phyloP scores from a whole-genome alignment of 768 basidiomycete species.

The Suillus plorans region DNA sequence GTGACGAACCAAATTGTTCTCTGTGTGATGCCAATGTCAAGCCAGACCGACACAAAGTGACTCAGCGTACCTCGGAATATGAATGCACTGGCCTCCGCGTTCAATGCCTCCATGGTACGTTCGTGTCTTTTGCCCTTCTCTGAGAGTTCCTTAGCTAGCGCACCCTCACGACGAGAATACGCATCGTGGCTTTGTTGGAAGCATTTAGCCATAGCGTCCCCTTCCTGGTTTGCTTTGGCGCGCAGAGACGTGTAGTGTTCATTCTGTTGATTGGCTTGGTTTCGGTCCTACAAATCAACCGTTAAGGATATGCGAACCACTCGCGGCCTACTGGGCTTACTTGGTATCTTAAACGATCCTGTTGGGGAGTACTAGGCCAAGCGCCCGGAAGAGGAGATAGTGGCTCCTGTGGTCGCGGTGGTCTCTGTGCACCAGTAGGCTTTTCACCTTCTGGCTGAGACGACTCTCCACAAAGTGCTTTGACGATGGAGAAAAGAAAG shows the following conservation, averaged over 20 bases:
- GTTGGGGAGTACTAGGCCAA: slow-evolving; percentile 11
- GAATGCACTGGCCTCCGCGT: slow-evolving; percentile 83
- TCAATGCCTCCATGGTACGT: slow-evolving; percentile 72
- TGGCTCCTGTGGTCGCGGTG: slow-evolving; percentile 10
- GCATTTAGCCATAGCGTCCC: slow-evolving; percentile 71
- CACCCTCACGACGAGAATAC: slow-evolving; percentile 72
- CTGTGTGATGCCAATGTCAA: slow-evolving; percentile 34
- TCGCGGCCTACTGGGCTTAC: slow-evolving; percentile 9
- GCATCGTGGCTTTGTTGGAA: slow-evolving; percentile 77
- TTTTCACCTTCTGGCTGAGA: slow-evolving; percentile 11
- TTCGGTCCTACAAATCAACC: slow-evolving; percentile 42
- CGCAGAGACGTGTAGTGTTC: slow-evolving; percentile 70
- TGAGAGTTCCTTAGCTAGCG: slow-evolving; percentile 77
- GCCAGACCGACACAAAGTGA: slow-evolving; percentile 2
- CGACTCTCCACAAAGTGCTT: slow-evolving; percentile 24
- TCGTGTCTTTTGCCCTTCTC: slow-evolving; percentile 80
- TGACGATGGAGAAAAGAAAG: slow-evolving; percentile 23
- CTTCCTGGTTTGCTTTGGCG: slow-evolving; percentile 73
- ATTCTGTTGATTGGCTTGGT: slow-evolving; percentile 67
- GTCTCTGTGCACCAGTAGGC: not conserved
- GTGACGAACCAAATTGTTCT: slow-evolving; percentile 67
- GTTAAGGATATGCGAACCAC: not conserved
- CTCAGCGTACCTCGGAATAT: slow-evolving; percentile 57
- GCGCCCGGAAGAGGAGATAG: slow-evolving; percentile 1
- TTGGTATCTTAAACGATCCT: slow-evolving; percentile 17